Conservation (phyloP, 495 filamentous ascomycete genomes). For the Penicillium subrubescens region DNA sequence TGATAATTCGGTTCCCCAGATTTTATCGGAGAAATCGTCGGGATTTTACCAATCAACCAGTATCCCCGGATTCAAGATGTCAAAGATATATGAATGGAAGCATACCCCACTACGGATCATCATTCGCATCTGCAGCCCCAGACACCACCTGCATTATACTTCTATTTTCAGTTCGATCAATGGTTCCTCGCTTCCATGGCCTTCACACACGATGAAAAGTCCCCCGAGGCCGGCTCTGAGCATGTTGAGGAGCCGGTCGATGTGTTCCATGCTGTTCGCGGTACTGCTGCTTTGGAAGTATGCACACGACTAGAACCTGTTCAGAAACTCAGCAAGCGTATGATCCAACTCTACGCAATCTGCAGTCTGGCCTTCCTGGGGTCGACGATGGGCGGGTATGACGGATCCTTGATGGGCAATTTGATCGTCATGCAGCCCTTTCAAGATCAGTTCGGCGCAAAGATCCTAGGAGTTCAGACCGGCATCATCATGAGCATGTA, state of each 20-base stretch:
- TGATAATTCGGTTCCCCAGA: background rate
- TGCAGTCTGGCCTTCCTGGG: slow-evolving; percentile 1
- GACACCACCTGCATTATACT: background rate
- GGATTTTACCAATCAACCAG: background rate
- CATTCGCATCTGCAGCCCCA: background rate
- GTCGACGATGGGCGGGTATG: slow-evolving; percentile 37
- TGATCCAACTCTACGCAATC: slow-evolving; percentile 4
- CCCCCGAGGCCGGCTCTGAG: background rate
- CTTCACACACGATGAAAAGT: background rate
- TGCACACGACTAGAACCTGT: slow-evolving; percentile 1
- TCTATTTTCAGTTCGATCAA: background rate
- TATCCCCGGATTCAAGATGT: background rate
- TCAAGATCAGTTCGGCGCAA: slow-evolving; percentile 36
- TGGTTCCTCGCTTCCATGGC: background rate
- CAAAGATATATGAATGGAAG: background rate
- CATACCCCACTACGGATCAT: background rate
- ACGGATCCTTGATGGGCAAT: slow-evolving; percentile 47
- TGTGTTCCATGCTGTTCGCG: background rate
- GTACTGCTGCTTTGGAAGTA: slow-evolving; percentile 1
- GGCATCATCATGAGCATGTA: slow-evolving; percentile 60
- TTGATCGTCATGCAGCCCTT: slow-evolving; percentile 36
- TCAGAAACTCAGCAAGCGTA: slow-evolving; percentile 5
- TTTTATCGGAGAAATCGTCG: background rate
- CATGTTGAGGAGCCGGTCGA: background rate
- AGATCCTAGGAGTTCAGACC: slow-evolving; percentile 33